Percentiles rank a stretch among this genome's conserved stretches.
Conservation (phyloP, 371 early-diverging fungal genomes). For the Syncephalastrum racemosum region DNA sequence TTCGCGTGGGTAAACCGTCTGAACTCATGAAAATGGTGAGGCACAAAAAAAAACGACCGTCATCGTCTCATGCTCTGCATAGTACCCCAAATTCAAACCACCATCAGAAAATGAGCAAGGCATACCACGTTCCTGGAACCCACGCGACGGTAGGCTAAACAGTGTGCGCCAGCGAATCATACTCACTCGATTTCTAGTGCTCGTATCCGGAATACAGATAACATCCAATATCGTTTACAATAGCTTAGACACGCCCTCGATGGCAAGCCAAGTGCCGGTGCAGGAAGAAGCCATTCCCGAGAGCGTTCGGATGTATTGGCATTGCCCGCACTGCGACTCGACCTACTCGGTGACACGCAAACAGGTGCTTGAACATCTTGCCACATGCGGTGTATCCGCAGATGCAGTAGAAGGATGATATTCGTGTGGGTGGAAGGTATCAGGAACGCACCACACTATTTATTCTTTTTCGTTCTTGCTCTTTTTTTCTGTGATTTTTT, state of each 20-base stretch:
- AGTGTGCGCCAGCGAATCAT: not conserved
- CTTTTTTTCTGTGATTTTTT: too few species aligned
- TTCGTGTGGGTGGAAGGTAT: too few species aligned
- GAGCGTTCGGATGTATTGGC: slow-evolving; percentile 36
- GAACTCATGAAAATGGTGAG: slow-evolving; percentile 48
- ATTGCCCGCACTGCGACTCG: slow-evolving; percentile 29
- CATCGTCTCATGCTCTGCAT: not conserved
- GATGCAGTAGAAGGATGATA: too few species aligned
- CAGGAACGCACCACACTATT: too few species aligned
- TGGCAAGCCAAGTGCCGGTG: slow-evolving; percentile 30
- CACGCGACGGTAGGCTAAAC: slow-evolving; percentile 30
- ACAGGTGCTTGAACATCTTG: slow-evolving; percentile 13
- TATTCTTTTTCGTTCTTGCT: too few species aligned
- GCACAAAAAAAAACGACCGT: not conserved
- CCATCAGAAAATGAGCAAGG: slow-evolving; percentile 14
- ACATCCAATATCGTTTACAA: slow-evolving; percentile 35
- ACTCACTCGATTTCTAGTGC: slow-evolving; percentile 17
- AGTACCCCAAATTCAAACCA: slow-evolving; percentile 41
- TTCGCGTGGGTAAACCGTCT: slow-evolving; percentile 38
- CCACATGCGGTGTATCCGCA: not conserved
- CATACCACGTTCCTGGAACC: slow-evolving; percentile 43
- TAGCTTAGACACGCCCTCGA: slow-evolving; percentile 31
- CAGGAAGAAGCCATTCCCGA: slow-evolving; percentile 23
- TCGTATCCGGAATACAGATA: slow-evolving; percentile 39
- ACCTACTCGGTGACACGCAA: slow-evolving; percentile 14